Evolutionary conservation across 352 stramenopile species (phyloP).

Genomic region (Plasmopara muralis): DNA sequence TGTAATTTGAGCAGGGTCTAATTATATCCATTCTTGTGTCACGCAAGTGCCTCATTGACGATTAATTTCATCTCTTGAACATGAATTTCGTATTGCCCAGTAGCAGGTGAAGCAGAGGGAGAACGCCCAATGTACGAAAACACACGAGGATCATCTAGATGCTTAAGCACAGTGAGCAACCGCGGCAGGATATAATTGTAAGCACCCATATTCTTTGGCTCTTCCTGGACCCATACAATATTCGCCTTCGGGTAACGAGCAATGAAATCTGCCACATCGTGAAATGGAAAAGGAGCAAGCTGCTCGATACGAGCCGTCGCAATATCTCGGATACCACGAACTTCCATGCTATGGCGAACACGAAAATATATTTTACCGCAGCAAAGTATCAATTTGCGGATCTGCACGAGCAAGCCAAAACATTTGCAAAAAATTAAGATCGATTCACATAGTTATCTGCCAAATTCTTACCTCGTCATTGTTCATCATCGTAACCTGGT

Average conservation of each 20-base stretch:
- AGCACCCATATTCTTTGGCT: conserved; percentile 98
- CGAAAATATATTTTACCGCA: conserved; percentile 84
- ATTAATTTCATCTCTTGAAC: conserved; percentile 91
- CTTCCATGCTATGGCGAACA: conserved; percentile 52
- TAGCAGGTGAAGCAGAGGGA: conserved; percentile 93
- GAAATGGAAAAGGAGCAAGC: conserved; percentile 96
- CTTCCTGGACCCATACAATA: conserved; percentile 97
- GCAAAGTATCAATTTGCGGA: conserved; percentile 75
- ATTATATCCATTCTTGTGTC: conserved; percentile 1
- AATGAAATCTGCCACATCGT: conserved; percentile 89
- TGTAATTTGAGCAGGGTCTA: too few species aligned
- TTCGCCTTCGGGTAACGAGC: conserved; percentile 92
- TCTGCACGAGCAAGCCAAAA: conserved; percentile 23
- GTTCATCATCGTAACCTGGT: conserved; percentile 54
- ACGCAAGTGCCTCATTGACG: conserved; percentile 77
- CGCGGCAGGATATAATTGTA: conserved; percentile 91
- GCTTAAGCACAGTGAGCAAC: conserved; percentile 90
- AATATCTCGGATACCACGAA: conserved; percentile 50
- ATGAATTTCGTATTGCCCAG: conserved; percentile 93
- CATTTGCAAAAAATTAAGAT: conserved; percentile 3
- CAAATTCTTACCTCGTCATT: conserved; percentile 44
- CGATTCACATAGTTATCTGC: neutral
- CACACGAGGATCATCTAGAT: conserved; percentile 51
- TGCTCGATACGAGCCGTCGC: conserved; percentile 76
- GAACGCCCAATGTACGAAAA: conserved; percentile 91